Conservation (phyloP, 768 basidiomycete genomes). For the Boletales sp. region DNA sequence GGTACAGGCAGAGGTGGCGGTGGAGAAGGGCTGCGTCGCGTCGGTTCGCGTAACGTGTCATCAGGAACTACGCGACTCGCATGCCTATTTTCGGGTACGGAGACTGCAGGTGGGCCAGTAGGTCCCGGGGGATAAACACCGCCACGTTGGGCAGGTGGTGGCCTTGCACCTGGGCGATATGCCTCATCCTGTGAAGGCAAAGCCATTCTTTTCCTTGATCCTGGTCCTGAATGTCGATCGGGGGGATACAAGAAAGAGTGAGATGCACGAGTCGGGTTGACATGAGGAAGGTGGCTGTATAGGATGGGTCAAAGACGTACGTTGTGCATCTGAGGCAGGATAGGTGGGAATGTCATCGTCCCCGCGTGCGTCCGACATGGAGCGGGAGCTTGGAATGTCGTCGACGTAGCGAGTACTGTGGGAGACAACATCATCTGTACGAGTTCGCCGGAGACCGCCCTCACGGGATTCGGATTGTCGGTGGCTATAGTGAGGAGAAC, state of each 20-base stretch:
- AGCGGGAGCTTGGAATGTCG: conserved; percentile 17
- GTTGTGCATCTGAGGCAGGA: conserved; percentile 31
- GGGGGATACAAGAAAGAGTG: conserved; percentile 15
- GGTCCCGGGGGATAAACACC: conserved; percentile 7
- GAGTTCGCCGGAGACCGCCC: conserved; percentile 12
- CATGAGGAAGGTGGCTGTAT: conserved; percentile 26
- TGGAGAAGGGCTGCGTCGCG: conserved; percentile 14
- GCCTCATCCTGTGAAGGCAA: conserved; percentile 34
- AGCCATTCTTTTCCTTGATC: conserved; percentile 34
- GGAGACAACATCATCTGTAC: conserved; percentile 16
- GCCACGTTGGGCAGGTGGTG: conserved; percentile 8
- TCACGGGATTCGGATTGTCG: conserved; percentile 16
- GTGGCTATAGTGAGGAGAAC: conserved; percentile 11
- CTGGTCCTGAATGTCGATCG: conserved; percentile 24
- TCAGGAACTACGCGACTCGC: background rate
- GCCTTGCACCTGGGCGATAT: conserved; percentile 24
- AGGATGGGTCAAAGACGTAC: conserved; percentile 35
- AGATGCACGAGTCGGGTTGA: conserved; percentile 22
- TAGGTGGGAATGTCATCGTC: conserved; percentile 16
- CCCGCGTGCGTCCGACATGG: conserved; percentile 15
- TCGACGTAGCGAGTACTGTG: conserved; percentile 12
- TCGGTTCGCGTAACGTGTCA: conserved; percentile 6
- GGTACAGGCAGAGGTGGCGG: conserved; percentile 7
- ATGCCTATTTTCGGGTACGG: conserved; percentile 8
- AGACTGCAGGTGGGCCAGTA: conserved; percentile 1